These are phyloP conservation scores for Nigrospora oryzae DNA, from an alignment of 2,329 filamentous ascomycete genomes.

Conservation along the genomic window DNA sequence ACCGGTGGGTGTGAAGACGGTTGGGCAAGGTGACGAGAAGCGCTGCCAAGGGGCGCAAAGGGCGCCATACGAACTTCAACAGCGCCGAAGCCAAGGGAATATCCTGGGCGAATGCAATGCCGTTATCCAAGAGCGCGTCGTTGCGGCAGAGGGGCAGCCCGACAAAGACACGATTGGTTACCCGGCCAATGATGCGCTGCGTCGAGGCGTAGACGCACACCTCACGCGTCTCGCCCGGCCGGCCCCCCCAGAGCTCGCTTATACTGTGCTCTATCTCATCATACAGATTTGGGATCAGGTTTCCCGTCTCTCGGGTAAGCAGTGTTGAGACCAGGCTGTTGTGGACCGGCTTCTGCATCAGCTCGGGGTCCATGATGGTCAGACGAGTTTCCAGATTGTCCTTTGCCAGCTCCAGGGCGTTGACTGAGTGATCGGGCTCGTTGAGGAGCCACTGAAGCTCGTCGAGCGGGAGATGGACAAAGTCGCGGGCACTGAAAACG, in stretches of 20 bases:
- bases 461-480: conserved; percentile 16
- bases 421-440: conserved; percentile 18
- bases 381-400: conserved; percentile 17
- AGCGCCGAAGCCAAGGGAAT: conserved; percentile 10
- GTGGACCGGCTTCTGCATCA: conserved; percentile 14
- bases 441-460: conserved; percentile 21
- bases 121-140: conserved; percentile 11
- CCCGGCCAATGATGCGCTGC: conserved; percentile 14
- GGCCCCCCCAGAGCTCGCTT: conserved; percentile 15
- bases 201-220: conserved; percentile 13
- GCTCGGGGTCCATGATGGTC: conserved; percentile 13
- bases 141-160: conserved; percentile 17
- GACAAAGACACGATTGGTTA: conserved; percentile 21
- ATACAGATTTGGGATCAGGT: conserved; percentile 17
- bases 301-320: conserved; percentile 20
- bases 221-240: conserved; percentile 5
- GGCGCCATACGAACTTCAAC: conserved; percentile 11
- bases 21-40: conserved; percentile 16
- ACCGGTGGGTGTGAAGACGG: conserved; percentile 11
- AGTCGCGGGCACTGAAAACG: conserved; percentile 8
- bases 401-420: conserved; percentile 10
- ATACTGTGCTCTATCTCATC: conserved; percentile 17
- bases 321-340: conserved; percentile 15
- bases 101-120: conserved; percentile 15
- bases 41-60: conserved; percentile 12